Percentiles rank a stretch among this genome's conserved stretches.
Evolutionary conservation across 1,139 yeast genomes (phyloP).

Genomic region (Candida sojae): DNA sequence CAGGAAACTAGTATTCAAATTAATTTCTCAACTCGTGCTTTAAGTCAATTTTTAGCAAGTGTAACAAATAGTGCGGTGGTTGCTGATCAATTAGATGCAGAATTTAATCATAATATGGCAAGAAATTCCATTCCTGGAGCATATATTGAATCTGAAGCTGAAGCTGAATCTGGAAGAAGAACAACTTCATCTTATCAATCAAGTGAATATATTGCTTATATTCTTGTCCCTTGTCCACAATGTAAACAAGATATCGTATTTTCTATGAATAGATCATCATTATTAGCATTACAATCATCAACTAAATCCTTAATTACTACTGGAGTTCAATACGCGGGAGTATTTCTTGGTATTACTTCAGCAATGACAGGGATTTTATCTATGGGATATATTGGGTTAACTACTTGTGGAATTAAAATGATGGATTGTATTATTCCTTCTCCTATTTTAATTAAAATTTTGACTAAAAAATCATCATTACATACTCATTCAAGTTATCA

Average conservation of each 20-base stretch:
- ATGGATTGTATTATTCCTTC: conserved; percentile 42
- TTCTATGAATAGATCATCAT: conserved; percentile 31
- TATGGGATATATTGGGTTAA: conserved; percentile 44
- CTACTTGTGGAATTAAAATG: conserved; percentile 42
- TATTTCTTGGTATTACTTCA: conserved; percentile 39
- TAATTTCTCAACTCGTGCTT: conserved; percentile 20
- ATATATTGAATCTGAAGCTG: neutral
- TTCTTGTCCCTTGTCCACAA: conserved; percentile 45
- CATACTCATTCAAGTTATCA: conserved; percentile 12
- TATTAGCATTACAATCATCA: conserved; percentile 25
- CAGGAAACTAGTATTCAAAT: conserved; percentile 17
- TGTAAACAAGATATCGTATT: conserved; percentile 42
- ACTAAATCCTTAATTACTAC: conserved; percentile 22
- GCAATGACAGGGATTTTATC: conserved; percentile 46
- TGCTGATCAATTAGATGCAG: conserved; percentile 2
- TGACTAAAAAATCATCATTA: conserved; percentile 19
- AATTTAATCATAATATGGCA: neutral
- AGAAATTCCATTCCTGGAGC: neutral
- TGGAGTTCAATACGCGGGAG: conserved; percentile 31
- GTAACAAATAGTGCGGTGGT: conserved; percentile 3
- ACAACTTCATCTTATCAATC: neutral
- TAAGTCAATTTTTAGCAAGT: conserved; percentile 20
- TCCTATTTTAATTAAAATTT: conserved; percentile 31
- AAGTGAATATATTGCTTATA: conserved; percentile 17
- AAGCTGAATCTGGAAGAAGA: neutral